Evolutionary conservation across 495 filamentous ascomycete genomes (phyloP).

Genomic region (Aspergillus biplanus): DNA sequence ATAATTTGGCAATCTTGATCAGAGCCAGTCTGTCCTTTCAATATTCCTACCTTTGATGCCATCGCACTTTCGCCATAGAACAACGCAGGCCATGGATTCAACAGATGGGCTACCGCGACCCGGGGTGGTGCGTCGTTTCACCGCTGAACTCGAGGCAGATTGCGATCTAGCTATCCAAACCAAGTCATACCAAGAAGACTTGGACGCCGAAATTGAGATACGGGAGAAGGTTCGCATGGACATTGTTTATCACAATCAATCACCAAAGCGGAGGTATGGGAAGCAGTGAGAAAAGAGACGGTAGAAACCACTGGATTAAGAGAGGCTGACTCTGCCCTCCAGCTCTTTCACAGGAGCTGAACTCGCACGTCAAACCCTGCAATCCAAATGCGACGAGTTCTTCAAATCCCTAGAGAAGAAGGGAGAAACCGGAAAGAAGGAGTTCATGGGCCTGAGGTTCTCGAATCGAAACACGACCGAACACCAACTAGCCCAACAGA

Average conservation of each 20-base stretch:
- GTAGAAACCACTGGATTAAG: not conserved
- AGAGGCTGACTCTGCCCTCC: not conserved
- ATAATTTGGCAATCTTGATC: too few species aligned
- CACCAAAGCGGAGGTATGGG: not conserved
- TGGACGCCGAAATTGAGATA: not conserved
- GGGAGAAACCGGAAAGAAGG: not conserved
- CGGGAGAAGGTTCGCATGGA: not conserved
- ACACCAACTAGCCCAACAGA: not conserved
- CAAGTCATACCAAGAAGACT: not conserved
- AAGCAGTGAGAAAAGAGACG: not conserved
- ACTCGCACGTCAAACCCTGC: not conserved
- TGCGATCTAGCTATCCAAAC: conserved; percentile 5
- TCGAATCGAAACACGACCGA: not conserved
- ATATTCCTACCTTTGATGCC: too few species aligned
- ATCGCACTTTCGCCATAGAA: too few species aligned
- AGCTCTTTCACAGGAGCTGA: not conserved
- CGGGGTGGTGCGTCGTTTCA: not conserved
- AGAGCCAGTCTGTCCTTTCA: too few species aligned
- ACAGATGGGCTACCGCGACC: not conserved
- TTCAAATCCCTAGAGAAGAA: not conserved
- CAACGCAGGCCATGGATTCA: too few species aligned
- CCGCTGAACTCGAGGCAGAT: not conserved
- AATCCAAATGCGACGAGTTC: not conserved
- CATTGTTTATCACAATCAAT: not conserved
- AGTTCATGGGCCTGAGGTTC: not conserved